Conservation (phyloP, 1,284 basidiomycete species). For the Sporisorium reilianum region DNA sequence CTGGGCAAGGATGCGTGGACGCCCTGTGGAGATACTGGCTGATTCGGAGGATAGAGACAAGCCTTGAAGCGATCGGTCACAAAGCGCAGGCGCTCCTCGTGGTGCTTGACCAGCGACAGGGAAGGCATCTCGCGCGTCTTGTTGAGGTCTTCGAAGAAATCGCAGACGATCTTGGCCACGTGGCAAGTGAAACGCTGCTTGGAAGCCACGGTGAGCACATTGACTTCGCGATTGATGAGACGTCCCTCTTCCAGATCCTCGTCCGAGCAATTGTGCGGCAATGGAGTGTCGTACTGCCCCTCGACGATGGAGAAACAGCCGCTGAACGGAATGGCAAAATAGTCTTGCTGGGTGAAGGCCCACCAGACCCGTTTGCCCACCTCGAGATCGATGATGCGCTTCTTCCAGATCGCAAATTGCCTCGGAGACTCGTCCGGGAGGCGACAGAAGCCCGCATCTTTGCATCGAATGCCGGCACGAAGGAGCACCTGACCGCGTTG, state of each 20-base stretch:
- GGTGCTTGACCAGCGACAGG: constrained; percentile 39
- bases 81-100: constrained; percentile 43
- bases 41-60: constrained; percentile 31
- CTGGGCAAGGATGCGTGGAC: constrained; percentile 22
- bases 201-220: constrained; percentile 47
- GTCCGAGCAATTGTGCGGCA: constrained; percentile 53
- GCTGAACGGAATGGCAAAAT: constrained; percentile 55
- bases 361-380: constrained; percentile 57
- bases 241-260: constrained; percentile 46
- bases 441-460: constrained; percentile 24
- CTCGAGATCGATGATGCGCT: constrained; percentile 52
- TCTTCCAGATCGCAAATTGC: constrained; percentile 46
- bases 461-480: constrained; percentile 25
- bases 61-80: constrained; percentile 50
- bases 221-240: constrained; percentile 43
- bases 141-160: constrained; percentile 53
- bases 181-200: constrained; percentile 54
- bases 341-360: constrained; percentile 55
- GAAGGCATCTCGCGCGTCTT: constrained; percentile 32
- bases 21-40: constrained; percentile 15
- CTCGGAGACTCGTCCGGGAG: constrained; percentile 38
- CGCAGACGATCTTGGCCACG: constrained; percentile 51
- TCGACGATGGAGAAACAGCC: constrained; percentile 49
- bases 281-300: constrained; percentile 52
- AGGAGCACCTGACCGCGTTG: constrained; percentile 30